Conservation (phyloP, 805 yeast species). For the Priceomyces fermenticarens region DNA sequence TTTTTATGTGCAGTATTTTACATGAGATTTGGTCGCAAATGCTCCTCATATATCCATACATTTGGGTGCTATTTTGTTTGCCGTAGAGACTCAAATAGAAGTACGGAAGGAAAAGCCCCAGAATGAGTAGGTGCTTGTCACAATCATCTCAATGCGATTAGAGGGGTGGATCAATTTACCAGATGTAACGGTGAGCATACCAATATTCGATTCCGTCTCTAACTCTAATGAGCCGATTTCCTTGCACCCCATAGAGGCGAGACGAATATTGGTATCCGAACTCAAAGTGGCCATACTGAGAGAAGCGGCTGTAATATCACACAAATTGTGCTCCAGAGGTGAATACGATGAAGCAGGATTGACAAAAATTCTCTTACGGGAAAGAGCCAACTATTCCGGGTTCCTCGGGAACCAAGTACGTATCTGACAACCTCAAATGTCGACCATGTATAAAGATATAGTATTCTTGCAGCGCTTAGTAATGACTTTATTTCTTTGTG, state of each 20-base stretch:
- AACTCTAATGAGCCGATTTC: slow-evolving; percentile 48
- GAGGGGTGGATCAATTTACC: slow-evolving; percentile 44
- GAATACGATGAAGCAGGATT: slow-evolving; percentile 72
- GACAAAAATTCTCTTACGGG: slow-evolving; percentile 55
- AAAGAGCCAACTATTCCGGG: slow-evolving; percentile 80
- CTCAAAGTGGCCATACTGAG: slow-evolving; percentile 80
- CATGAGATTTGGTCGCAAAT: slow-evolving; percentile 70
- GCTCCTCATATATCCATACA: slow-evolving; percentile 90
- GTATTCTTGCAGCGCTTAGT: slow-evolving; percentile 56
- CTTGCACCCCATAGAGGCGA: slow-evolving; percentile 94
- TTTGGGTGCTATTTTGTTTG: slow-evolving; percentile 81
- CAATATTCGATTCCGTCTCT: slow-evolving; percentile 52
- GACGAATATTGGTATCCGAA: slow-evolving; percentile 97
- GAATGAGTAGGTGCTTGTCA: slow-evolving; percentile 29
- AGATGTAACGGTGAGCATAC: slow-evolving; percentile 83
- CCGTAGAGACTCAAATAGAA: slow-evolving; percentile 22
- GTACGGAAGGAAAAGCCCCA: slow-evolving; percentile 28
- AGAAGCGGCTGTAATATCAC: slow-evolving; percentile 85
- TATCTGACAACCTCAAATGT: slow-evolving; percentile 73
- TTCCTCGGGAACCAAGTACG: slow-evolving; percentile 83
- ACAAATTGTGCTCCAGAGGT: slow-evolving; percentile 65
- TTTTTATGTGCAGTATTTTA: slow-evolving; percentile 84
- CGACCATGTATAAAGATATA: slow-evolving; percentile 87
- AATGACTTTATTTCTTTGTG: slow-evolving; percentile 54
- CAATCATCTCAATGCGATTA: slow-evolving; percentile 40